A percentile compares a stretch with the other conserved stretches of the same genome.
phyloP scores from a whole-genome alignment of 2,329 filamentous ascomycete species.

The Aspergillus clavatus region DNA sequence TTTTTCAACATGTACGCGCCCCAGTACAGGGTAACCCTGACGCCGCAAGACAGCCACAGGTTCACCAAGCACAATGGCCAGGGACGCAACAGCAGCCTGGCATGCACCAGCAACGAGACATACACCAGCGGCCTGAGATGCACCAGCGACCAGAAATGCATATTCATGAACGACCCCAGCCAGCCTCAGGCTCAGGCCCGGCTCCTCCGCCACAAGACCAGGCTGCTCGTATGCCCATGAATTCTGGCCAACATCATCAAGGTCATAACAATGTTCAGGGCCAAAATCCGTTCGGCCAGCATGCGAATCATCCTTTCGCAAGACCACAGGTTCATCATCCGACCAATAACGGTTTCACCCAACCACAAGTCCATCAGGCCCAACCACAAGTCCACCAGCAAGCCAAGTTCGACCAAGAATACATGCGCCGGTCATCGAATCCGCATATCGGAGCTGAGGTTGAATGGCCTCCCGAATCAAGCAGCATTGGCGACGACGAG shows the following conservation, averaged over 20 bases:
- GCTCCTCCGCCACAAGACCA: conserved; percentile 2
- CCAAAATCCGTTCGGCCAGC: background rate
- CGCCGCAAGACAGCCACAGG: conserved; percentile 1
- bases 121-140: no score
- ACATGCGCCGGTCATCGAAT: background rate
- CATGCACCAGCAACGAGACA: no score
- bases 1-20: conserved; percentile 8
- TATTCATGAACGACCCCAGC: background rate
- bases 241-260: conserved; percentile 1
- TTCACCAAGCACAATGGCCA: conserved; percentile 1
- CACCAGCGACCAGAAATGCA: background rate
- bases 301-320: background rate
- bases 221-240: conserved; percentile 1
- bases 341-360: no score
- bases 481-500: conserved; percentile 28
- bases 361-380: no score
- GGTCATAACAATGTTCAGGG: conserved; percentile 1
- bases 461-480: conserved; percentile 14
- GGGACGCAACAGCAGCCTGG: background rate
- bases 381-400: background rate
- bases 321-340: background rate
- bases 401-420: background rate
- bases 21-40: conserved; percentile 2
- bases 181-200: conserved; percentile 1
- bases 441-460: conserved; percentile 5